These are phyloP conservation scores for Stephania yunnanensis DNA, from an alignment of 164 flowering plant species.

Conservation along the genomic window DNA sequence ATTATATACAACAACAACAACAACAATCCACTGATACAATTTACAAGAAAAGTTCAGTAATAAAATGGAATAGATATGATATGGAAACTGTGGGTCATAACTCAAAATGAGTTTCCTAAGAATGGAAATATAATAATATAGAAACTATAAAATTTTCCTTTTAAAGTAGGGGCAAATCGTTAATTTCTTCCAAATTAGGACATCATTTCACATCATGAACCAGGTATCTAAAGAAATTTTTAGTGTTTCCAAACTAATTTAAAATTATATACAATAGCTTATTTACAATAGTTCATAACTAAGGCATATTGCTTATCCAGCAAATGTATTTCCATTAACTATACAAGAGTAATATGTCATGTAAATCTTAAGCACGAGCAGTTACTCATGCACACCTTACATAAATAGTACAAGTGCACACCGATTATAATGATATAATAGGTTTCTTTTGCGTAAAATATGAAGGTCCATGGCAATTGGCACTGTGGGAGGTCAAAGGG, in stretches of 20 bases:
- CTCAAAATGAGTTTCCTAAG: background rate
- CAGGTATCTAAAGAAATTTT: too few species aligned
- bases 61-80: background rate
- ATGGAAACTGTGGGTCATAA: background rate
- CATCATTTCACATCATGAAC: too few species aligned
- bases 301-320: background rate
- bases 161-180: too few species aligned
- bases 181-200: too few species aligned
- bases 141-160: too few species aligned
- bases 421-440: background rate
- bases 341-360: background rate
- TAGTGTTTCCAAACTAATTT: too few species aligned
- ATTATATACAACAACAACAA: too few species aligned
- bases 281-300: background rate
- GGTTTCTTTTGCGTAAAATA: background rate
- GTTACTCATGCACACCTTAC: background rate
- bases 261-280: background rate
- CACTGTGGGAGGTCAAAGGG: background rate
- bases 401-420: background rate
- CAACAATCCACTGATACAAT: constrained; percentile 67
- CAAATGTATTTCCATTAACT: background rate
- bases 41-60: background rate
- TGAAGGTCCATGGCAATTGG: background rate
- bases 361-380: background rate
- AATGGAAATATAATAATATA: too few species aligned